Evolutionary conservation across 1,284 basidiomycete species (phyloP), one percentile per base, ranked within the genome.

Genomic region (Cutaneotrichosporon curvatum): DNA sequence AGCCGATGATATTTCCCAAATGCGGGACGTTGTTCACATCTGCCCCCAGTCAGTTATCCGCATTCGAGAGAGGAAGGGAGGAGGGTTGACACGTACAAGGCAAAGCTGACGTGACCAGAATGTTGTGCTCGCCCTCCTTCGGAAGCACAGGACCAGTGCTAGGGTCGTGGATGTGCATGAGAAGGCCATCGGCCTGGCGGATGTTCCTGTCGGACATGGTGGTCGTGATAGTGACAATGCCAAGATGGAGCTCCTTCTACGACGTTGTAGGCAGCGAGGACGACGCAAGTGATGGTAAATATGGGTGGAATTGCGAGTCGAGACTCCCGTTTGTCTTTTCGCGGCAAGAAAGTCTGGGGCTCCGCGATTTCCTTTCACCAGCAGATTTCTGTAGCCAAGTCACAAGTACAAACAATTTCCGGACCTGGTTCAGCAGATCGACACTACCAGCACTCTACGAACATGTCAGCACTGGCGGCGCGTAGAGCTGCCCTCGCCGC

Each of bases 21-120:
- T 99, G 95, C 20, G 95, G 95, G 14, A 97, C 94, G 66, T 98
- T 99, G 74, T 99, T 99, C 71, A 95, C 97, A 68, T 94, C 71
- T 73, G 53, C 14, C 4, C 9, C 12, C 12, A 8, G 37, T 47
- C 33, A 42, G 51, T 12, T 28, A n/a, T n/a, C n/a, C n/a, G n/a
- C n/a, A n/a, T n/a, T 21, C 11, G 7, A 32, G 31, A 12, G 11
- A 32, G 31, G 31, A 11, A 32, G 31, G 3, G 31, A 7, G 31
- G 31, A 32, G 11, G 7, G 12, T 12, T n/a, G 4, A 3, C 8
- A 11, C 71, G 59, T 40, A 74, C 73, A 99, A 12, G 95, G 95
- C 45, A 99, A 74, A 32, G 95, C 94, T 50, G 91, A 96, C 9
- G 95, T 97, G 66, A 98, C 84, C 34, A 99, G 76, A 41, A 96